These are phyloP conservation scores for Leccinum imitatum DNA, from an alignment of 768 basidiomycete species.

Conservation along the genomic window DNA sequence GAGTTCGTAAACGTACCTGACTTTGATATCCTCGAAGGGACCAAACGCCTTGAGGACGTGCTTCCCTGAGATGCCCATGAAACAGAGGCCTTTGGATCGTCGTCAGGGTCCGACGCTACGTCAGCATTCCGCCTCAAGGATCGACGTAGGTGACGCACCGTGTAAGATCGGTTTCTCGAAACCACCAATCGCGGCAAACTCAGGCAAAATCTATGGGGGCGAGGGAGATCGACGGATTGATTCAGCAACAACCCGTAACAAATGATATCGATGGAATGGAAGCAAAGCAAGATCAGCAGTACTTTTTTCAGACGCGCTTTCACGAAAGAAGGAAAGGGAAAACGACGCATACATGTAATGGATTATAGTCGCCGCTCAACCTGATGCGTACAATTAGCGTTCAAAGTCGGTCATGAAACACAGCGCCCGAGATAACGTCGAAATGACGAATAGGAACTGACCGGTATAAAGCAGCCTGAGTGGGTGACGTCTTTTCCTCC, in stretches of 20 bases:
- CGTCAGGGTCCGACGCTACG: neutral
- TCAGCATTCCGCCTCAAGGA: neutral
- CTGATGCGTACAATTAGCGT: constrained; percentile 38
- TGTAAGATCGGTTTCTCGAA: constrained; percentile 90
- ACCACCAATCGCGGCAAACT: constrained; percentile 93
- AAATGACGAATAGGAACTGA: constrained; percentile 30
- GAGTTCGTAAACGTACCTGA: constrained; percentile 52
- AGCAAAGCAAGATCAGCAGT: neutral
- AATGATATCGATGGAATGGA: neutral
- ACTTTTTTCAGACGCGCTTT: constrained; percentile 1
- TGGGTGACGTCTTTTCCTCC: constrained; percentile 81
- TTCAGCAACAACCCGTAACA: neutral
- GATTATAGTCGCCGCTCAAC: constrained; percentile 89
- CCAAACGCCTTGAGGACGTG: constrained; percentile 90
- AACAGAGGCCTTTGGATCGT: constrained; percentile 64
- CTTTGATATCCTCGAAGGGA: constrained; percentile 89
- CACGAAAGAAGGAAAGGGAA: constrained; percentile 1
- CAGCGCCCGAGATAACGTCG: neutral
- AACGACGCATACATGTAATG: constrained; percentile 64
- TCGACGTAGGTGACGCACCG: constrained; percentile 34
- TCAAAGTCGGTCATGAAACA: constrained; percentile 1
- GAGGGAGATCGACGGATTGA: constrained; percentile 6
- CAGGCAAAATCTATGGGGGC: constrained; percentile 70
- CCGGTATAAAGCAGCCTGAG: constrained; percentile 94
- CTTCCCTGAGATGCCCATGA: constrained; percentile 90